Evolutionary conservation across 768 basidiomycete species (phyloP).

Genomic region (Agrocybe chaxingu): DNA sequence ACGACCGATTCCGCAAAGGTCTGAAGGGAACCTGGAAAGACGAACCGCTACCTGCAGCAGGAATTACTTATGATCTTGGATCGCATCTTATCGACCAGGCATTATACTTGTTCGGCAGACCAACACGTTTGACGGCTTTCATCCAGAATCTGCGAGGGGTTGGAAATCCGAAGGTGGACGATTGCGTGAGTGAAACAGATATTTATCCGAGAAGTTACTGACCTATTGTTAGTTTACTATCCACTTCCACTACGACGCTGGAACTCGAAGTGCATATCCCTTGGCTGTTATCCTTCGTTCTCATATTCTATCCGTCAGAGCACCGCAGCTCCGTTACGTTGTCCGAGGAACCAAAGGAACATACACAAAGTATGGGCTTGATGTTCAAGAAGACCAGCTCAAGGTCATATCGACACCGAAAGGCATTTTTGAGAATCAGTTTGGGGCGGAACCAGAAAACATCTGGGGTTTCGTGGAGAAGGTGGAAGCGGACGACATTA

Average conservation of each 20-base stretch:
- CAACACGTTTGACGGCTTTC: conserved; percentile 64
- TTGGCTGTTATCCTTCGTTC: conserved; percentile 68
- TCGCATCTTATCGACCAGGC: conserved; percentile 80
- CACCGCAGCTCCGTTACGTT: conserved; percentile 66
- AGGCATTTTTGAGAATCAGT: conserved; percentile 41
- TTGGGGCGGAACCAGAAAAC: conserved; percentile 61
- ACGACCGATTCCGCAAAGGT: conserved; percentile 67
- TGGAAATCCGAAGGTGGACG: conserved; percentile 64
- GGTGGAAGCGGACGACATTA: conserved; percentile 43
- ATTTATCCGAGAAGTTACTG: neutral
- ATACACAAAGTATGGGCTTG: conserved; percentile 73
- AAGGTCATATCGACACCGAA: conserved; percentile 48
- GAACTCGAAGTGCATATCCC: conserved; percentile 41
- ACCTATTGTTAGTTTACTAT: conserved; percentile 43
- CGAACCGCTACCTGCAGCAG: conserved; percentile 53
- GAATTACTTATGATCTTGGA: conserved; percentile 75
- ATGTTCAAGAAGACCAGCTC: conserved; percentile 78
- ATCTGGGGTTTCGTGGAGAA: conserved; percentile 64
- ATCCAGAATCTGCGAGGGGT: conserved; percentile 67
- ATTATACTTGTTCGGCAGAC: conserved; percentile 72
- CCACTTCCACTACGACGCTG: conserved; percentile 45
- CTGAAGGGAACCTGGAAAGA: conserved; percentile 83
- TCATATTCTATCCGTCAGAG: conserved; percentile 64
- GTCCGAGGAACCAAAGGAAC: conserved; percentile 72
- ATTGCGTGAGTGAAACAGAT: conserved; percentile 37